phyloP scores from a whole-genome alignment of 2,329 filamentous ascomycete species.

The Aspergillus oerlinghausenensis region DNA sequence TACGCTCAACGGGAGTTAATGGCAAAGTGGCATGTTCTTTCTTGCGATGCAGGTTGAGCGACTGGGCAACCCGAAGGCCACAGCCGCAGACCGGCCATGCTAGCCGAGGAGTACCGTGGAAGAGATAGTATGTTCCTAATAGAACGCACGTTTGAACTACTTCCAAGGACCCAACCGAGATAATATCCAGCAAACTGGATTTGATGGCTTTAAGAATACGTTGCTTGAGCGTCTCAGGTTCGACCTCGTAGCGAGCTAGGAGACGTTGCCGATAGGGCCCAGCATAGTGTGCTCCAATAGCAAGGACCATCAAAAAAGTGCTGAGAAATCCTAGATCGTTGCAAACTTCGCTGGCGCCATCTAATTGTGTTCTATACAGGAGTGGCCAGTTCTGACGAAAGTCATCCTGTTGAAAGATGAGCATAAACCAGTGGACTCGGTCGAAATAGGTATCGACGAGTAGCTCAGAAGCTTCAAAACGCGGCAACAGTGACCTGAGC shows the following conservation, averaged over 20 bases:
- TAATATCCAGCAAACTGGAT: constrained; percentile 18
- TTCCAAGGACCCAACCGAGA: constrained; percentile 23
- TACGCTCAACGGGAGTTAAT: background rate
- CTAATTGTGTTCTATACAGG: constrained; percentile 5
- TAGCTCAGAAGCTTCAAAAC: constrained; percentile 17
- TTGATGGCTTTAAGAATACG: constrained; percentile 13
- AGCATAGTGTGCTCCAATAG: constrained; percentile 20
- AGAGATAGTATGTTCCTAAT: constrained; percentile 36
- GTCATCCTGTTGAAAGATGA: constrained; percentile 34
- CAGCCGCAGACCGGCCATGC: constrained; percentile 40
- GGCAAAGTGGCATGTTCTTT: background rate
- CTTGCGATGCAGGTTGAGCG: constrained; percentile 30
- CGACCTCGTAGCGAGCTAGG: constrained; percentile 2
- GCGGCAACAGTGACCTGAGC: constrained; percentile 17
- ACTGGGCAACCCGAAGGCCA: constrained; percentile 33
- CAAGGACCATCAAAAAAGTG: constrained; percentile 21
- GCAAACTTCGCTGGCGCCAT: background rate
- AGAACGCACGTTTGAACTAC: constrained; percentile 33
- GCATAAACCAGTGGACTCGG: constrained; percentile 38
- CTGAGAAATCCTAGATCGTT: constrained; percentile 12
- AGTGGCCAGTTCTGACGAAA: constrained; percentile 22
- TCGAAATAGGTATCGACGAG: constrained; percentile 38
- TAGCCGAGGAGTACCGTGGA: constrained; percentile 32
- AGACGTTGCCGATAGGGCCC: constrained; percentile 9
- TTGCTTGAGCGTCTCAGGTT: constrained; percentile 5